Base-by-base conservation (phyloP, 2,329 filamentous ascomycete genomes). In the Apiospora pterosperma region DNA sequence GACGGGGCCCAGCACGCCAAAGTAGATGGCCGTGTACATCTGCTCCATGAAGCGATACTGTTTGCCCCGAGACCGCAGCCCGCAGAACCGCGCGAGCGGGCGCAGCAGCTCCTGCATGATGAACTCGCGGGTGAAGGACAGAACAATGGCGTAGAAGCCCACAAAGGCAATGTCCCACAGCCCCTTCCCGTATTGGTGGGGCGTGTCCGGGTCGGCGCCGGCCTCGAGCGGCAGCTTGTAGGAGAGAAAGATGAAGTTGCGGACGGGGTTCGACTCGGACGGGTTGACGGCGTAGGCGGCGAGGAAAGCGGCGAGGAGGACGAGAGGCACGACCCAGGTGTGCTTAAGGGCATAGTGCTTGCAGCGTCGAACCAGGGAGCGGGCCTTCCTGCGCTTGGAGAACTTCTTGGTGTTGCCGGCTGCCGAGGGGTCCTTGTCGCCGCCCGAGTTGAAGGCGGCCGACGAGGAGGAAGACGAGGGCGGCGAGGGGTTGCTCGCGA, bases 1-100 rank as follows among this genome's bases (percentile, higher is more conserved):
- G 63, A 89, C 90, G 1, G 93, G 93, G 1, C 93, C 93, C 64
- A 96, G 89, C 65, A 96, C 76, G 55, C 79, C 88, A 77, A 97
- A 97, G 84, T 98, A 97, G 63, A 97, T 82, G 31, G 93, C 94
- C 1, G 94, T 97, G 80, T 98, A 98, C 74, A 91, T 88, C 80
- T 98, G 94, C 78, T 98, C 94, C 92, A 97, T 96, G 84, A 97
- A 97, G 38, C 94, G 90, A 19, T 90, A 86, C 74, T 96, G 93
- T 81, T 97, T 97, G 68, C 85, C 88, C 64, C 89, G 86, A 67
- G 86, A 88, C 66, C 81, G 84, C 73, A 97, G 88, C 19, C 92
- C 91, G 63, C 83, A 88, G 69, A 81, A 84, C 52, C 87, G 83
- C 6, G 93, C 92, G 67, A 94, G 82, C 0, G 93, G 94, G 14